Conservation (phyloP, 2,329 filamentous ascomycete genomes). For the Pseudomassariella vexata region DNA sequence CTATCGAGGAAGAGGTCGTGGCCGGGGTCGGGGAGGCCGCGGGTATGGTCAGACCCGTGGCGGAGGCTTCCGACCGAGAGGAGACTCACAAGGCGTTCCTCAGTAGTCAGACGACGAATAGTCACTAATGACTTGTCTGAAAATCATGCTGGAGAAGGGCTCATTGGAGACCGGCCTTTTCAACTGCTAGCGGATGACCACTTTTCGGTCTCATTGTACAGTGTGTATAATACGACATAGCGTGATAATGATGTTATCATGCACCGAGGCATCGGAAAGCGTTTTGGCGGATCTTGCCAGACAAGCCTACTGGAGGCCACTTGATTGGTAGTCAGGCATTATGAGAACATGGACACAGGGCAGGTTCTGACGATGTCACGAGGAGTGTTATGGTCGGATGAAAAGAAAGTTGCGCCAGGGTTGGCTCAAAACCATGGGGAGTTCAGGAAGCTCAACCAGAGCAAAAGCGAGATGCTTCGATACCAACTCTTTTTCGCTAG, state of each 20-base stretch:
- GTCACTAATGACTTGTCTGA: background rate
- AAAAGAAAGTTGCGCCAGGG: no score
- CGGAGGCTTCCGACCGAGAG: slow-evolving; percentile 23
- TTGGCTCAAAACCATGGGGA: no score
- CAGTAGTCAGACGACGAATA: slow-evolving; percentile 3
- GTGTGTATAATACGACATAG: slow-evolving; percentile 10
- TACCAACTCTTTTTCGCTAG: no score
- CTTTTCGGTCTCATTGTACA: slow-evolving; percentile 7
- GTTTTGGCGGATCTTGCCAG: no score
- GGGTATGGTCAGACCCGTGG: slow-evolving; percentile 39
- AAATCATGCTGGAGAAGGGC: background rate
- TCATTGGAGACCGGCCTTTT: background rate
- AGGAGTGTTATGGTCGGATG: no score
- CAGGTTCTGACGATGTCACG: no score
- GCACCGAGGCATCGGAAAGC: no score
- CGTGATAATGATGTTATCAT: slow-evolving; percentile 1
- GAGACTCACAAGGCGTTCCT: slow-evolving; percentile 1
- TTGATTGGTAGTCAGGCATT: no score
- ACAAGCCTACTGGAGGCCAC: no score
- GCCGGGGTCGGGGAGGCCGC: slow-evolving; percentile 55
- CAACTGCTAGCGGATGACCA: background rate
- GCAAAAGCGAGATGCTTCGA: no score
- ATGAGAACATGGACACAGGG: no score
- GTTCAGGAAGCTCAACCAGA: no score
- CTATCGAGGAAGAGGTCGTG: slow-evolving; percentile 74